These are phyloP conservation scores for Barnettozyma salicaria DNA, from an alignment of 805 yeast genomes.

Conservation along the genomic window DNA sequence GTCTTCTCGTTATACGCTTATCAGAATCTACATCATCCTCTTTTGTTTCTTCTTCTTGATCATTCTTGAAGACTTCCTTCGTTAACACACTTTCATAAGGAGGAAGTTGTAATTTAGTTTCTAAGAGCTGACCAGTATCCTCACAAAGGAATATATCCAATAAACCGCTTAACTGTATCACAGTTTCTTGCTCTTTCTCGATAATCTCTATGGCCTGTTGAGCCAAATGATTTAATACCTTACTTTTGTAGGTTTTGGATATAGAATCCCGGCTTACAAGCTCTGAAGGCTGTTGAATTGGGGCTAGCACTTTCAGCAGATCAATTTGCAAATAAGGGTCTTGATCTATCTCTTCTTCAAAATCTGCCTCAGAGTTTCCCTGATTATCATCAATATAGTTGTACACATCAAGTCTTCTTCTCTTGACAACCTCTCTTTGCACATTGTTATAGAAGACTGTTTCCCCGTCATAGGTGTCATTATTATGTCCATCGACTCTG, in stretches of 20 bases:
- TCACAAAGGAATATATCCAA: slow-evolving; percentile 83
- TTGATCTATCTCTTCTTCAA: slow-evolving; percentile 28
- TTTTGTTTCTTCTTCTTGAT: slow-evolving; percentile 6
- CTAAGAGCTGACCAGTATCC: slow-evolving; percentile 62
- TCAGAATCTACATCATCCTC: slow-evolving; percentile 20
- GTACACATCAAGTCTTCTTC: slow-evolving; percentile 25
- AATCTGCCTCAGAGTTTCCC: slow-evolving; percentile 30
- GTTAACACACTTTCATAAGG: slow-evolving; percentile 60
- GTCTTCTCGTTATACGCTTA: slow-evolving; percentile 28
- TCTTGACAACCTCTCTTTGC: slow-evolving; percentile 28
- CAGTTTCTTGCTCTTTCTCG: slow-evolving; percentile 73
- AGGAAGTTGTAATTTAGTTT: slow-evolving; percentile 60
- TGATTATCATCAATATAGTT: slow-evolving; percentile 14
- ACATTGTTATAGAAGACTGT: slow-evolving; percentile 27
- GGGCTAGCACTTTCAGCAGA: slow-evolving; percentile 58
- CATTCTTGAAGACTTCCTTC: slow-evolving; percentile 21
- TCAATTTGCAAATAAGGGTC: slow-evolving; percentile 46
- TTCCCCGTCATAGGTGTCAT: slow-evolving; percentile 22
- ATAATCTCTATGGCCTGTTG: slow-evolving; percentile 69
- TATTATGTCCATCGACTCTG: slow-evolving; percentile 31
- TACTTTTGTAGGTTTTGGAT: slow-evolving; percentile 55
- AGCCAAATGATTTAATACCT: slow-evolving; percentile 55
- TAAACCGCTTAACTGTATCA: slow-evolving; percentile 63
- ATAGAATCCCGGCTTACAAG: slow-evolving; percentile 65
- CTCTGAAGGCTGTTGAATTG: slow-evolving; percentile 78